phyloP scores from a whole-genome alignment of 371 early-diverging fungal genomes.

The Fennellomyces sp. region DNA sequence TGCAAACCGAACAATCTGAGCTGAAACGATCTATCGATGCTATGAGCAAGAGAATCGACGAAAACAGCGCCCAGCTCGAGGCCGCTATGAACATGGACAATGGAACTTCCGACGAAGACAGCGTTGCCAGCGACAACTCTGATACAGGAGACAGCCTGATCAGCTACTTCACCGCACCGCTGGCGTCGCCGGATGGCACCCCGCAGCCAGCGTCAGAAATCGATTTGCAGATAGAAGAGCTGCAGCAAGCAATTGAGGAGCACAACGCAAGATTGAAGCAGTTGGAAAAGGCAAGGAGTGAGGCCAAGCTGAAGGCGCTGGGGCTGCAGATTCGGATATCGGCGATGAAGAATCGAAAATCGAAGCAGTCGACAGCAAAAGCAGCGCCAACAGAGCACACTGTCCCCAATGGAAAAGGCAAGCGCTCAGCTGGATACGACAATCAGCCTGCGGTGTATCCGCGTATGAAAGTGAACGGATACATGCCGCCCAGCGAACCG shows the following conservation, averaged over 20 bases:
- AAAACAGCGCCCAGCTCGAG: constrained; percentile 10
- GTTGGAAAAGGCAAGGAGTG: not conserved
- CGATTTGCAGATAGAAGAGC: constrained; percentile 5
- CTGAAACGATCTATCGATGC: constrained; percentile 13
- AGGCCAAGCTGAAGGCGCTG: constrained; percentile 18
- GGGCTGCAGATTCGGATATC: constrained; percentile 27
- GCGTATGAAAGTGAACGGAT: too few relatives aligned
- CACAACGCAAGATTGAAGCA: constrained; percentile 1
- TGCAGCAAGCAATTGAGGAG: constrained; percentile 3
- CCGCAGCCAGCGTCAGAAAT: not conserved
- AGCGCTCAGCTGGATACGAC: too few relatives aligned
- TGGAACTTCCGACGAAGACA: not conserved
- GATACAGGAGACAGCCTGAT: not conserved
- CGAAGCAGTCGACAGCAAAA: not conserved
- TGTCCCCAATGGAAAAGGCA: not conserved
- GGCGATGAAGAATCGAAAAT: constrained; percentile 18
- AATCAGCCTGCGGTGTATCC: too few relatives aligned
- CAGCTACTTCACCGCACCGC: not conserved
- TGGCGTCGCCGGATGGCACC: not conserved
- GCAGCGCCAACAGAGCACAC: not conserved
- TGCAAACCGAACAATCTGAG: not conserved
- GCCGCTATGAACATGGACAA: constrained; percentile 6
- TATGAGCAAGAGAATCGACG: constrained; percentile 8
- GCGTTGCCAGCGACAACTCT: not conserved
- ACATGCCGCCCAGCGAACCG: not conserved